A percentile compares a stretch with the other conserved stretches of the same genome.
phyloP scores from a whole-genome alignment of 208 protist species.

The Trypanosoma cruzi region DNA sequence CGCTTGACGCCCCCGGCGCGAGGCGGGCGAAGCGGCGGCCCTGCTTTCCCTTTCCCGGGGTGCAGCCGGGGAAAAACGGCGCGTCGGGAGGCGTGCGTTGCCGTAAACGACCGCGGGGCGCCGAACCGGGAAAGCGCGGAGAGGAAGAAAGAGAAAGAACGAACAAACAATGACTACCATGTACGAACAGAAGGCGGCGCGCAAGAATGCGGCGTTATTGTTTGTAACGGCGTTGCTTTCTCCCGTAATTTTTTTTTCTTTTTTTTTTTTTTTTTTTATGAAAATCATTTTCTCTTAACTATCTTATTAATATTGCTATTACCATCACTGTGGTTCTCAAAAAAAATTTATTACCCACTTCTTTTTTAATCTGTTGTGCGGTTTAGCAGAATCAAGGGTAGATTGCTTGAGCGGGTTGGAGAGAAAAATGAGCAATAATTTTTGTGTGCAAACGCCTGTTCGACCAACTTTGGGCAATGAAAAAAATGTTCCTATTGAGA shows the following conservation, averaged over 20 bases:
- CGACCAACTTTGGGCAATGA: slow-evolving; percentile 24
- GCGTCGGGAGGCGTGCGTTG: too few species aligned
- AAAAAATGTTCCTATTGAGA: slow-evolving; percentile 4
- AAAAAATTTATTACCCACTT: background rate
- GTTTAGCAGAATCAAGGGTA: background rate
- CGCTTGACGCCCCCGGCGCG: too few species aligned
- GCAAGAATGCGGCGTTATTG: too few species aligned
- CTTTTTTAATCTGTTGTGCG: background rate
- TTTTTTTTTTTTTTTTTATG: slow-evolving; percentile 12
- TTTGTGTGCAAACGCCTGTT: slow-evolving; percentile 24
- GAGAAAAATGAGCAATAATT: background rate
- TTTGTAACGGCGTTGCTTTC: too few species aligned
- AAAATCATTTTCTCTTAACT: background rate
- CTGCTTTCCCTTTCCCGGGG: too few species aligned
- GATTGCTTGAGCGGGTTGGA: background rate
- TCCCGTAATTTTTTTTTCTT: slow-evolving; percentile 9
- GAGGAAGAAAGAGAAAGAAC: too few species aligned
- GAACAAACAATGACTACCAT: too few species aligned
- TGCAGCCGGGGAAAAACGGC: too few species aligned
- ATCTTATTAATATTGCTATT: background rate
- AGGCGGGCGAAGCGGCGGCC: too few species aligned
- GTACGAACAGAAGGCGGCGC: too few species aligned
- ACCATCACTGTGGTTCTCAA: background rate
- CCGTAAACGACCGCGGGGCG: too few species aligned
- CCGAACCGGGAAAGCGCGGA: too few species aligned